phyloP scores from a whole-genome alignment of 2,329 filamentous ascomycete species.

The Lithohypha guttulata region DNA sequence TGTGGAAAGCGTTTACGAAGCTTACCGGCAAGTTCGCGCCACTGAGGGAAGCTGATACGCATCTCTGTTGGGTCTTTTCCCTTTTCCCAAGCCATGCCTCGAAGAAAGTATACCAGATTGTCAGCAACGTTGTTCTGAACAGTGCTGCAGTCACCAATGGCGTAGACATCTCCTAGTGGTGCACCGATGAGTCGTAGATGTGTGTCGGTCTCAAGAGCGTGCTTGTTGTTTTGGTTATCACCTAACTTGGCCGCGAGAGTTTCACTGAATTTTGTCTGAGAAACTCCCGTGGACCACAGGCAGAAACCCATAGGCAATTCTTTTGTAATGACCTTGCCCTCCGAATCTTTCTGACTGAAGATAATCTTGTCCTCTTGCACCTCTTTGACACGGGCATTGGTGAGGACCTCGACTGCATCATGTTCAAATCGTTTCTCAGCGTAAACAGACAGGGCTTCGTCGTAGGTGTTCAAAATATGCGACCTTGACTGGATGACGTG shows the following conservation, averaged over 20 bases:
- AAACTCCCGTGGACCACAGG: conserved; percentile 91
- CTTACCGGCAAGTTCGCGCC: conserved; percentile 70
- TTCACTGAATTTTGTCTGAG: conserved; percentile 72
- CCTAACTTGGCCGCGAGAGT: conserved; percentile 66
- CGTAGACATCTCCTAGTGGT: conserved; percentile 88
- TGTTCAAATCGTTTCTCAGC: conserved; percentile 84
- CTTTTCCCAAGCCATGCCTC: conserved; percentile 80
- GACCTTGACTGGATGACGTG: conserved; percentile 90
- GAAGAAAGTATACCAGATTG: conserved; percentile 80
- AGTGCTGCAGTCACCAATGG: conserved; percentile 89
- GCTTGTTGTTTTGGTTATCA: conserved; percentile 69
- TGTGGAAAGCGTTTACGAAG: conserved; percentile 88
- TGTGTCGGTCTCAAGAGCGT: conserved; percentile 87
- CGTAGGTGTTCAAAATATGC: conserved; percentile 96
- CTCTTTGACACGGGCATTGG: conserved; percentile 86
- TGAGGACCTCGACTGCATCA: conserved; percentile 83
- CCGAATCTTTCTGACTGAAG: conserved; percentile 69
- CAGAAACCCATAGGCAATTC: conserved; percentile 95
- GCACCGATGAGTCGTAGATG: conserved; percentile 83
- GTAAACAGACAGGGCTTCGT: conserved; percentile 84
- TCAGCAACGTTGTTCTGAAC: conserved; percentile 96
- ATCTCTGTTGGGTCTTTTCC: conserved; percentile 84
- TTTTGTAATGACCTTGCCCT: conserved; percentile 69
- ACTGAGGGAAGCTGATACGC: conserved; percentile 76
- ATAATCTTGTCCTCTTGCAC: conserved; percentile 73